Evolutionary conservation across 441 rosid genomes (phyloP).

Genomic region (Erodium trifolium): DNA sequence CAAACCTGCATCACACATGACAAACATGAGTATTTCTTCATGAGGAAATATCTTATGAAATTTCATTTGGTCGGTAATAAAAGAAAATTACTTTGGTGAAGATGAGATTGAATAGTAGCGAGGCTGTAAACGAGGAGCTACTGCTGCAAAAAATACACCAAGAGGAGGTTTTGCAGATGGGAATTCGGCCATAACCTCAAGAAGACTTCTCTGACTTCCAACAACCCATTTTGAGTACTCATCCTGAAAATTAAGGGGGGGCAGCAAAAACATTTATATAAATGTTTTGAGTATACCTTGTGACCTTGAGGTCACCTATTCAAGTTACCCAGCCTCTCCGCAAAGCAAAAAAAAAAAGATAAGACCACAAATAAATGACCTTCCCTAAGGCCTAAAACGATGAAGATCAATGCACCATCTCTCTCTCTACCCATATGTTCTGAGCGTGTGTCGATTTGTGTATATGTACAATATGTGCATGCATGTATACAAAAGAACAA

Average conservation of each 20-base stretch:
- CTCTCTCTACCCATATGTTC: too few species aligned
- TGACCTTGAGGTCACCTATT: background rate
- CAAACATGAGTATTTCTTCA: background rate
- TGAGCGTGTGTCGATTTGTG: too few species aligned
- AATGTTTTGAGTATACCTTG: background rate
- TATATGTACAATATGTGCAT: background rate
- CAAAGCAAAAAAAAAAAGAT: background rate
- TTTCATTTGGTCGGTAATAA: background rate
- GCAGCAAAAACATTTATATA: background rate
- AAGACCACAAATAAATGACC: background rate
- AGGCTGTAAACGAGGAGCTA: constrained; percentile 85
- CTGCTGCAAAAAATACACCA: constrained; percentile 85
- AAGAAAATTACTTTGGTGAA: constrained; percentile 57
- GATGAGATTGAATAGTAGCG: constrained; percentile 93
- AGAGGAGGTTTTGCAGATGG: constrained; percentile 81
- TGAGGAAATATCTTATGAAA: background rate
- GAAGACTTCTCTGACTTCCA: constrained; percentile 85
- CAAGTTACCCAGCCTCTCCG: background rate
- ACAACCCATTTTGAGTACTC: constrained; percentile 76
- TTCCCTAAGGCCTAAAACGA: too few species aligned
- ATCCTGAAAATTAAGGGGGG: constrained; percentile 35
- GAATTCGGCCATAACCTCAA: constrained; percentile 86
- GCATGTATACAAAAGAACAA: background rate
- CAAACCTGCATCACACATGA: constrained; percentile 38
- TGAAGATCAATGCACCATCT: background rate